phyloP scores from a whole-genome alignment of 2,329 filamentous ascomycete genomes.

The Pseudogymnoascus sp. region DNA sequence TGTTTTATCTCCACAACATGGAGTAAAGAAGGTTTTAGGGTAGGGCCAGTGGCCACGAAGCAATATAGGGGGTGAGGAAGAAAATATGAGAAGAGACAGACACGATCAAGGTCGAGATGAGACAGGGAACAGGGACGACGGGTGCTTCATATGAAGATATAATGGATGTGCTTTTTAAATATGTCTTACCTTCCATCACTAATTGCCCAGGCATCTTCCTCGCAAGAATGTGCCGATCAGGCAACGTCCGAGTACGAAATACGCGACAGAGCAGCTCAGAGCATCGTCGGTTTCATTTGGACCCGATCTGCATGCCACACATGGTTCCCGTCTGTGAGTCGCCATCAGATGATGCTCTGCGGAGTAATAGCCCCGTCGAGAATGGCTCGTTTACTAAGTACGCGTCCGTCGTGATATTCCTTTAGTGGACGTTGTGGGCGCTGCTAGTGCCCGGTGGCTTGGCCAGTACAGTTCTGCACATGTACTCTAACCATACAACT shows the following conservation, averaged over 20 bases:
- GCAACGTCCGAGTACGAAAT: background rate
- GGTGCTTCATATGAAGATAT: background rate
- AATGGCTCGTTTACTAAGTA: background rate
- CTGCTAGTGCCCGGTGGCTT: constrained; percentile 1
- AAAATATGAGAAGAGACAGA: background rate
- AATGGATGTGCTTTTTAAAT: background rate
- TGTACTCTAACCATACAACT: background rate
- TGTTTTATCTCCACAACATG: background rate
- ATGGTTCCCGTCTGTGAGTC: background rate
- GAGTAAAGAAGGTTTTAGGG: background rate
- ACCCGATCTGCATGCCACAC: background rate
- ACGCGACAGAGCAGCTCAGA: background rate
- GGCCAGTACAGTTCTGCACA: background rate
- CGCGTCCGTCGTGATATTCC: background rate
- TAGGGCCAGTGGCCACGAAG: background rate
- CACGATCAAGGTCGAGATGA: background rate
- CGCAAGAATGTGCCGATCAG: background rate
- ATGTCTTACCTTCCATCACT: background rate
- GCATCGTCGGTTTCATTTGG: constrained; percentile 4
- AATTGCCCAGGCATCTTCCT: background rate
- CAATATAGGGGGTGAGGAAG: background rate
- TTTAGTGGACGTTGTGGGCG: background rate
- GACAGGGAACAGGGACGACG: background rate
- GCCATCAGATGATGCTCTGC: background rate
- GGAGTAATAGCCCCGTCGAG: constrained; percentile 7